Conservation (phyloP, 495 filamentous ascomycete species). For the Bacidia gigantensis region DNA sequence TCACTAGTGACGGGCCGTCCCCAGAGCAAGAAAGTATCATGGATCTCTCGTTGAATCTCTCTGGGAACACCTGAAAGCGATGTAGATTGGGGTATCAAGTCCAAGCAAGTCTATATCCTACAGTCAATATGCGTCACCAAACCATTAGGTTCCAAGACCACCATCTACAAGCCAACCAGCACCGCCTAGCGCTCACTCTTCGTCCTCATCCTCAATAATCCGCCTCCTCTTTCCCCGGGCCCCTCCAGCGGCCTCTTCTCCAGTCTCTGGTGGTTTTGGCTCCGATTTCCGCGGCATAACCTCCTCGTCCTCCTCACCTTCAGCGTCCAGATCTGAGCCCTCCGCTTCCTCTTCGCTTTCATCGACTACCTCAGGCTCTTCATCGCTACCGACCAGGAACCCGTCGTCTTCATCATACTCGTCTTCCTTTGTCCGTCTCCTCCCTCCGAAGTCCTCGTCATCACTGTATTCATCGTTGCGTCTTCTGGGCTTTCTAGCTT, state of each 20-base stretch:
- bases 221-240: conserved; percentile 17
- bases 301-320: conserved; percentile 44
- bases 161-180: too few species aligned
- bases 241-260: conserved; percentile 11
- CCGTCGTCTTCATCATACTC: conserved; percentile 75
- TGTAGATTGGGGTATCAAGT: background rate
- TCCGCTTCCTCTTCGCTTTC: conserved; percentile 51
- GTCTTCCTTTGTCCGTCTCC: conserved; percentile 52
- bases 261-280: conserved; percentile 15
- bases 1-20: too few species aligned
- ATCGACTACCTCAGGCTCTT: conserved; percentile 46
- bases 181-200: conserved; percentile 9
- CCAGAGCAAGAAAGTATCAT: background rate
- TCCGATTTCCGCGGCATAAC: conserved; percentile 30
- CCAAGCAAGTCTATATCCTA: background rate
- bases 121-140: background rate
- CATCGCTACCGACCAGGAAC: conserved; percentile 62
- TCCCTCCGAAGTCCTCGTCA: conserved; percentile 47
- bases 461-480: conserved; percentile 41
- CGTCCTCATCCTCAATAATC: conserved; percentile 19
- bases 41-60: too few species aligned
- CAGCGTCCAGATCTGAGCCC: conserved; percentile 44
- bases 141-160: too few species aligned
- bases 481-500: conserved; percentile 31
- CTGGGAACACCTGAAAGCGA: too few species aligned